These are phyloP conservation scores for Heliamphora exappendiculata DNA, from an alignment of 148 eudicot genomes.

Conservation along the genomic window DNA sequence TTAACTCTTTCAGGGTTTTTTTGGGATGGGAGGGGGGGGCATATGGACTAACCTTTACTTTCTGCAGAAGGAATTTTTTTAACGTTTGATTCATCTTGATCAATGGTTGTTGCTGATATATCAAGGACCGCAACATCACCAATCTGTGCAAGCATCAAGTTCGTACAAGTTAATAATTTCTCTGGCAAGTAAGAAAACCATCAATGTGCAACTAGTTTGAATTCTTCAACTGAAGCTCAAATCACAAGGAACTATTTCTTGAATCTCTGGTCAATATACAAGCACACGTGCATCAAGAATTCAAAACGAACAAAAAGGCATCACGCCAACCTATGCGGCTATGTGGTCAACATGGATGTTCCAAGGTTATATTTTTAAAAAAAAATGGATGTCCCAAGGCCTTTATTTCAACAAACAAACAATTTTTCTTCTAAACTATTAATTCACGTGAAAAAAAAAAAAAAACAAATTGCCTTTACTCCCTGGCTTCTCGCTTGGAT, in stretches of 20 bases:
- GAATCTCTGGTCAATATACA: neutral
- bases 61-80: constrained; percentile 88
- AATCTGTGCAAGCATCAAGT: constrained; percentile 36
- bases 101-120: constrained; percentile 84
- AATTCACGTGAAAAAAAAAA: neutral
- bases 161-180: neutral
- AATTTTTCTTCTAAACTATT: neutral
- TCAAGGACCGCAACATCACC: constrained; percentile 94
- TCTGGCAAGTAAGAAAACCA: neutral
- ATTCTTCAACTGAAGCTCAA: constrained; percentile 1
- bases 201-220: neutral
- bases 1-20: too few relatives aligned
- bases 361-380: too few relatives aligned
- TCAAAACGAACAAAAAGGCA: neutral
- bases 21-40: neutral
- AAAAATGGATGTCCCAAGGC: neutral
- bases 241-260: neutral
- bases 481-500: neutral
- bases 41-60: constrained; percentile 61
- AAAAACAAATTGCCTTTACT: neutral
- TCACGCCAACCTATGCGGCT: neutral
- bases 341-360: neutral
- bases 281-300: neutral
- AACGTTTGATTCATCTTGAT: constrained; percentile 49
- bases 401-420: neutral